Conservation (phyloP, 139 green algal species). For the Tetraselmis chui region DNA sequence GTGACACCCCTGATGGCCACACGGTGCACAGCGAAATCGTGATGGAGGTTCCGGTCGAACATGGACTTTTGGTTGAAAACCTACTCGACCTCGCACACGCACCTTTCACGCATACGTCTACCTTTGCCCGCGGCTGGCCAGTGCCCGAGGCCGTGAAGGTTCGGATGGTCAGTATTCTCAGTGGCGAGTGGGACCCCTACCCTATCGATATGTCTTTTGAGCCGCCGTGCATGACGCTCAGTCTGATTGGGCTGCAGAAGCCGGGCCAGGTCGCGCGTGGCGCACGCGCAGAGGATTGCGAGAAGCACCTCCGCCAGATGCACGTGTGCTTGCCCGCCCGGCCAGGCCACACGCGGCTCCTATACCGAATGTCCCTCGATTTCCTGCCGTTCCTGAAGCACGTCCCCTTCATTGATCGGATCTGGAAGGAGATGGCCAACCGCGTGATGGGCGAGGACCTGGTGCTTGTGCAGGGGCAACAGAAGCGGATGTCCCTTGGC, state of each 20-base stretch:
- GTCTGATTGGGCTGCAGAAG: conserved; percentile 81
- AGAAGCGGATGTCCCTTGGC: conserved; percentile 82
- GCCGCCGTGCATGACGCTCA: conserved; percentile 85
- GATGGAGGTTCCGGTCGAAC: conserved; percentile 94
- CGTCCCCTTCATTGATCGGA: conserved; percentile 74
- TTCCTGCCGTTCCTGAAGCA: conserved; percentile 82
- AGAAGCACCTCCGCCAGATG: conserved; percentile 93
- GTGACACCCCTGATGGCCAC: conserved; percentile 61
- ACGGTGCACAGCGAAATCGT: conserved; percentile 79
- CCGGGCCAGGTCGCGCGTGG: conserved; percentile 81
- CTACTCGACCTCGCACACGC: conserved; percentile 96
- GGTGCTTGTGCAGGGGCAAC: conserved; percentile 89
- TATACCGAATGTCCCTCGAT: conserved; percentile 97
- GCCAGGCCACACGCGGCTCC: conserved; percentile 78
- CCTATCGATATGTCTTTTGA: conserved; percentile 97
- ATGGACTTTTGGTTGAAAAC: conserved; percentile 97
- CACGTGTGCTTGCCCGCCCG: conserved; percentile 91
- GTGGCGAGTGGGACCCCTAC: conserved; percentile 94
- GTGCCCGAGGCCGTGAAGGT: conserved; percentile 89
- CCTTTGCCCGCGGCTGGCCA: conserved; percentile 94
- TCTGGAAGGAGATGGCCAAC: conserved; percentile 81
- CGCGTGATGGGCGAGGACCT: conserved; percentile 94
- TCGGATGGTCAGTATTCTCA: no score
- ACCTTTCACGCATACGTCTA: conserved; percentile 95
- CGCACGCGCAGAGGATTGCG: conserved; percentile 58